phyloP scores from a whole-genome alignment of 805 yeast species.

The Candida andamanensis region DNA sequence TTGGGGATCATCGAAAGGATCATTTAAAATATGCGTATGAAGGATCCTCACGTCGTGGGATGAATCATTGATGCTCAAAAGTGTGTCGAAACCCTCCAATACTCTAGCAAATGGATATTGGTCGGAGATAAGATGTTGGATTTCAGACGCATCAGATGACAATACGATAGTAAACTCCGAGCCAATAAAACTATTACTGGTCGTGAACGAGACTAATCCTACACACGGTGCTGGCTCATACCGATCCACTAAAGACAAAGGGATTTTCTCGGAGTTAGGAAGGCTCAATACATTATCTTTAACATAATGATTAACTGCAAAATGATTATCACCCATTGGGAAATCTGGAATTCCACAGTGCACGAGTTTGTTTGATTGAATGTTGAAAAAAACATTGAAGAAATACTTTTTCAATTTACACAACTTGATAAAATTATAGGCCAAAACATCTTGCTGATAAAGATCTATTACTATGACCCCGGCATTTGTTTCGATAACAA shows the following conservation, averaged over 20 bases:
- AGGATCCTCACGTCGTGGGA: conserved; percentile 39
- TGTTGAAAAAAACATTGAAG: conserved; percentile 44
- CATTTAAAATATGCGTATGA: conserved; percentile 46
- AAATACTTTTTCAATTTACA: conserved; percentile 50
- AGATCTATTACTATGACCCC: conserved; percentile 52
- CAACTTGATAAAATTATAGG: conserved; percentile 47
- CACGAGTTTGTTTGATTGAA: conserved; percentile 34
- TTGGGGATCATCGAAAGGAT: conserved; percentile 44
- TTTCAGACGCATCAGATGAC: not conserved
- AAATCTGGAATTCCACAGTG: conserved; percentile 47
- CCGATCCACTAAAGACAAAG: not conserved
- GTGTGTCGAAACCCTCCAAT: conserved; percentile 44
- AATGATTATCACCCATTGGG: conserved; percentile 20
- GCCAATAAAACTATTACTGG: conserved; percentile 3
- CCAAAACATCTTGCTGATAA: conserved; percentile 20
- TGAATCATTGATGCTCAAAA: conserved; percentile 38
- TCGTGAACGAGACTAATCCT: conserved; percentile 7
- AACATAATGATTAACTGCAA: conserved; percentile 8
- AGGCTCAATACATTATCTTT: conserved; percentile 8
- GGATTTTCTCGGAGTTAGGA: not conserved
- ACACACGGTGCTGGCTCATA: too few relatives aligned
- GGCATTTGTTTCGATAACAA: conserved; percentile 29
- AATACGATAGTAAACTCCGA: conserved; percentile 13
- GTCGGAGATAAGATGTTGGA: not conserved
- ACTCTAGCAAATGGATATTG: conserved; percentile 41